Evolutionary conservation across 768 basidiomycete genomes (phyloP), one percentile per base, ranked within the genome.

Genomic region (Leucosporidium creatinivorum): DNA sequence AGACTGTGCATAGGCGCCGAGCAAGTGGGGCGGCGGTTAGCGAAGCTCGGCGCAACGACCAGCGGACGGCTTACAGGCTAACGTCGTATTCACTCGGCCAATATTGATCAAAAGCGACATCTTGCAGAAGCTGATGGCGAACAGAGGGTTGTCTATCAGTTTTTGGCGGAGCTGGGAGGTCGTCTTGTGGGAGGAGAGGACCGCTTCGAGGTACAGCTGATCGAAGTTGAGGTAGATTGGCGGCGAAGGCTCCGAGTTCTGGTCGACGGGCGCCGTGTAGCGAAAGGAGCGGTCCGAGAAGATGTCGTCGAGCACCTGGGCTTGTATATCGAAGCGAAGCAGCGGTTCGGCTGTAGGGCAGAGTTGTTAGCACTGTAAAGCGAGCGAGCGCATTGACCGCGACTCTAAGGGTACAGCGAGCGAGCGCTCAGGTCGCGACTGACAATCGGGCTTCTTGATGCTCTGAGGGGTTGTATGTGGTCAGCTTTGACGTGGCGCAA

Each of bases 191-290:
- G 87, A 87, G 77, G 86, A 82, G 79, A 86, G 87, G 70, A 92
- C 78, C 13, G 89, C 86, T 73, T 88, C 86, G 70, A 90, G 84
- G 77, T 92, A 94, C 69, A 93, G 83, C 76, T 91, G 87, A 74
- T 84, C 83, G 77, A 94, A 93, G 73, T 85, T 85, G 77, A 89
- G 81, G 77, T 83, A 85, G 44, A 83, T 82, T 10, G 62, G 73
- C 13, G 18, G 54, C 47, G 63, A 1, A 8, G 65, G 47, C 10
- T 63, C 49, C 21, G 69, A 52, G 48, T 50, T 52, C 25, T 52
- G 61, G 55, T 73, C 73, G 59, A 83, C 65, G n/a, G 86, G 82
- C 0, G 75, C 68, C 25, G 84, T 84, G 79, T 89, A 91, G 60
- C 81, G 87, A 77, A 74, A 84, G 63, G 78, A 82, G 79, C 79